Evolutionary conservation across 306 rosid genomes (phyloP).

Genomic region (Albizia julibrissin): DNA sequence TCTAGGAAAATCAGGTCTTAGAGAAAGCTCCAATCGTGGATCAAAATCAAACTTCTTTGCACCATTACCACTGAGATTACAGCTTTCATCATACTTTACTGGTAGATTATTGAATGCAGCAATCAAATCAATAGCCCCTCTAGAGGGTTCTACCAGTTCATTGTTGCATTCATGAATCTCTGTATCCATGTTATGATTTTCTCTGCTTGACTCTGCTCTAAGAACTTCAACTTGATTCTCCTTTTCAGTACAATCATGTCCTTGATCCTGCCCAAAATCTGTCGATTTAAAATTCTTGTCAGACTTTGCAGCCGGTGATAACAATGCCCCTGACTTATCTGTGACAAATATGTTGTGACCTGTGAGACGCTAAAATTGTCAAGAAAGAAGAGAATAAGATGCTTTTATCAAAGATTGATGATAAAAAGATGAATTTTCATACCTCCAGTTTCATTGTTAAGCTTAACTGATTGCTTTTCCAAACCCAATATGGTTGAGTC

Average conservation of each 20-base stretch:
- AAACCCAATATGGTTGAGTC: conserved; percentile 20
- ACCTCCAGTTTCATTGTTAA: conserved; percentile 48
- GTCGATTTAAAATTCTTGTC: conserved; percentile 36
- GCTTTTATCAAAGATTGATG: background rate
- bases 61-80: conserved; percentile 36
- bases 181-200: conserved; percentile 30
- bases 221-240: conserved; percentile 41
- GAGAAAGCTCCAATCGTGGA: conserved; percentile 69
- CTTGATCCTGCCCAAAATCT: conserved; percentile 41
- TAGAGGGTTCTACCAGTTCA: conserved; percentile 46
- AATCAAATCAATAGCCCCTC: conserved; percentile 68
- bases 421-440: conserved; percentile 22
- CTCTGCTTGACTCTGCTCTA: conserved; percentile 40
- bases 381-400: conserved; percentile 23
- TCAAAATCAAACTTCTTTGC: conserved; percentile 39
- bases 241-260: conserved; percentile 29
- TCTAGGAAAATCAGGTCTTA: conserved; percentile 41
- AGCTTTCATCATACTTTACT: conserved; percentile 33
- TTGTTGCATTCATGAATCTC: conserved; percentile 37
- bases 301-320: conserved; percentile 42
- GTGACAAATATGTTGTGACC: conserved; percentile 32
- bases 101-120: conserved; percentile 52
- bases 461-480: conserved; percentile 35
- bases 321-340: conserved; percentile 48
- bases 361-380: background rate